These are phyloP conservation scores for Daldinia loculata DNA, from an alignment of 495 filamentous ascomycete genomes.

Conservation along the genomic window DNA sequence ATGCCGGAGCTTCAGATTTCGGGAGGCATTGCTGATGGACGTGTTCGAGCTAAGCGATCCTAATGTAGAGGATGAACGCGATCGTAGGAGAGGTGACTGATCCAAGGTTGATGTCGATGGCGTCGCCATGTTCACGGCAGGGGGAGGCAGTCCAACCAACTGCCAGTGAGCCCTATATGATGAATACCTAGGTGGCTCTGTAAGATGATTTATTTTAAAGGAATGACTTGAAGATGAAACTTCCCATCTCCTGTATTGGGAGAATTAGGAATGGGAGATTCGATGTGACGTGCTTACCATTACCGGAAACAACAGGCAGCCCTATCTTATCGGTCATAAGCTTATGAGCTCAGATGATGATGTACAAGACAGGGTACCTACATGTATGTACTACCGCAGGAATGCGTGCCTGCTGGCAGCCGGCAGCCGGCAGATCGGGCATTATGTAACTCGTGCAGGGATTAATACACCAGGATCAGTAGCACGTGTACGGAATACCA, in stretches of 20 bases:
- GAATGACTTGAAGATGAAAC: slow-evolving; percentile 19
- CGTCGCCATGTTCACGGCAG: slow-evolving; percentile 26
- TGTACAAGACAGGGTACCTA: background rate
- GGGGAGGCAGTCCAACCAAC: slow-evolving; percentile 16
- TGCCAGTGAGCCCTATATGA: slow-evolving; percentile 8
- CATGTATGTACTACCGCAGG: background rate
- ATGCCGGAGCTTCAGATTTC: slow-evolving; percentile 36
- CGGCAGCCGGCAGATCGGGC: background rate
- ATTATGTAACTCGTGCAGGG: background rate
- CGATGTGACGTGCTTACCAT: slow-evolving; percentile 21
- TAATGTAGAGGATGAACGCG: slow-evolving; percentile 46
- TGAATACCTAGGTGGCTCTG: background rate
- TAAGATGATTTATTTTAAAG: slow-evolving; percentile 1
- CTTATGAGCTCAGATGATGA: slow-evolving; percentile 1
- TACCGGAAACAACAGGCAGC: slow-evolving; percentile 16
- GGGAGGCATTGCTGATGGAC: slow-evolving; percentile 48
- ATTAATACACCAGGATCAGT: background rate
- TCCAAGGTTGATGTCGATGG: slow-evolving; percentile 32
- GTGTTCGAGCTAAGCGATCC: slow-evolving; percentile 47
- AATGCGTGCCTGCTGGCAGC: background rate
- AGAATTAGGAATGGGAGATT: background rate
- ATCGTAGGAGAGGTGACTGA: slow-evolving; percentile 46
- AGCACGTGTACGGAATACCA: no score
- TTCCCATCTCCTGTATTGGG: slow-evolving; percentile 12
- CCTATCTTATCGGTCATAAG: slow-evolving; percentile 29